phyloP scores from a whole-genome alignment of 441 rosid species.

The Caryocar brasiliense region DNA sequence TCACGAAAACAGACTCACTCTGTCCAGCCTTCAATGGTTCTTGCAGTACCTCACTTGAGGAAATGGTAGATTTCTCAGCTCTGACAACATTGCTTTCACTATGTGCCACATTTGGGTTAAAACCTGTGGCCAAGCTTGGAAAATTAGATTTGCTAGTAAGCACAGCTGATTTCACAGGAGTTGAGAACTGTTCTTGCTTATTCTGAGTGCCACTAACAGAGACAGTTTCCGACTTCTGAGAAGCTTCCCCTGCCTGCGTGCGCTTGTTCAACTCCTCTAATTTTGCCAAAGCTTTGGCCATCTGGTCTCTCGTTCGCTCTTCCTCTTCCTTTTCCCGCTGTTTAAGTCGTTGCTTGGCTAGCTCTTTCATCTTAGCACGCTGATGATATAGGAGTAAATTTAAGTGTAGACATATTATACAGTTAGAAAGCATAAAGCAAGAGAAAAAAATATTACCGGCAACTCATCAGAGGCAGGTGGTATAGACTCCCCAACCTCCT shows the following conservation, averaged over 20 bases:
- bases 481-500: slow-evolving; percentile 31
- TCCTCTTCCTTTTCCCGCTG: slow-evolving; percentile 77
- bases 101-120: no score
- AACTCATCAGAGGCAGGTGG: slow-evolving; percentile 30
- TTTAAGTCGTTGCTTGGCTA: slow-evolving; percentile 57
- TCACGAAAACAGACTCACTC: slow-evolving; percentile 14
- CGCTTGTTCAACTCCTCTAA: slow-evolving; percentile 78
- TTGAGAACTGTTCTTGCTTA: slow-evolving; percentile 27
- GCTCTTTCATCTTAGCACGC: slow-evolving; percentile 69
- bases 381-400: slow-evolving; percentile 20
- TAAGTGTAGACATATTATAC: slow-evolving; percentile 11
- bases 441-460: slow-evolving; percentile 19
- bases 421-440: slow-evolving; percentile 10
- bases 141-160: slow-evolving; percentile 11
- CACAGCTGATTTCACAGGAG: slow-evolving; percentile 16
- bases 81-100: slow-evolving; percentile 14
- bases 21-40: slow-evolving; percentile 23
- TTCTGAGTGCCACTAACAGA: slow-evolving; percentile 18
- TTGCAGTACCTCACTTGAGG: slow-evolving; percentile 16
- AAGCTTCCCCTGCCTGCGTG: slow-evolving; percentile 35
- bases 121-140: no score
- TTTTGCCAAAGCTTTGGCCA: slow-evolving; percentile 77
- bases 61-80: slow-evolving; percentile 26
- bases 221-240: slow-evolving; percentile 30
- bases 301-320: slow-evolving; percentile 72